phyloP scores from a whole-genome alignment of 257 asterid species.

The Vinca minor region DNA sequence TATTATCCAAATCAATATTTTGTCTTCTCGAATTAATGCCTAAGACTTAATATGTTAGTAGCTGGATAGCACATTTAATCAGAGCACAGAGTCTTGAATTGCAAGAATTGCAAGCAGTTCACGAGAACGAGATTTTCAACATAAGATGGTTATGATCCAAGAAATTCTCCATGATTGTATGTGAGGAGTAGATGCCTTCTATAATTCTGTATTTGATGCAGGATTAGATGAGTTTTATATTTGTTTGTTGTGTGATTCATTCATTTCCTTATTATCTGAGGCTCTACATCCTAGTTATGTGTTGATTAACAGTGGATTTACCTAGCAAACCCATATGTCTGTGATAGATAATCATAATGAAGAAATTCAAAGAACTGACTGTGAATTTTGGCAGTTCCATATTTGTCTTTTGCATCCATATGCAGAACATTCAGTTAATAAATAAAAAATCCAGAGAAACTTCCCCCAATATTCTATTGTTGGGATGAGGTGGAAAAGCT shows the following conservation, averaged over 20 bases:
- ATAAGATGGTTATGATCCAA: background rate
- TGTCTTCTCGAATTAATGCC: background rate
- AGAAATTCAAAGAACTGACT: background rate
- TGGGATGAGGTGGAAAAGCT: background rate
- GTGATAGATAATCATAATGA: background rate
- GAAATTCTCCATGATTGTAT: background rate
- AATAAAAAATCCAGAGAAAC: background rate
- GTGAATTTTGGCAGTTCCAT: too few species aligned
- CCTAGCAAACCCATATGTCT: background rate
- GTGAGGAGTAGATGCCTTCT: background rate
- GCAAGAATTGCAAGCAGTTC: background rate
- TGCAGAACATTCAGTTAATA: background rate
- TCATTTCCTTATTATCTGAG: background rate
- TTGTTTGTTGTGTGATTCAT: background rate
- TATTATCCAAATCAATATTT: too few species aligned
- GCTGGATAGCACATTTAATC: background rate
- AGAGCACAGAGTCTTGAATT: background rate
- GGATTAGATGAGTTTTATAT: background rate
- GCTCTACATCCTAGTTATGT: background rate
- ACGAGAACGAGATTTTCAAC: background rate
- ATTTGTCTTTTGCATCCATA: background rate
- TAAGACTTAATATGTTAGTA: background rate
- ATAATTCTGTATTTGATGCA: background rate
- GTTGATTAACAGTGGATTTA: background rate
- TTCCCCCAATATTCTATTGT: background rate